A percentile compares a stretch with the other conserved stretches of the same genome.
Conservation (phyloP, 495 filamentous ascomycete genomes). For the Penicillium crystallinum region DNA sequence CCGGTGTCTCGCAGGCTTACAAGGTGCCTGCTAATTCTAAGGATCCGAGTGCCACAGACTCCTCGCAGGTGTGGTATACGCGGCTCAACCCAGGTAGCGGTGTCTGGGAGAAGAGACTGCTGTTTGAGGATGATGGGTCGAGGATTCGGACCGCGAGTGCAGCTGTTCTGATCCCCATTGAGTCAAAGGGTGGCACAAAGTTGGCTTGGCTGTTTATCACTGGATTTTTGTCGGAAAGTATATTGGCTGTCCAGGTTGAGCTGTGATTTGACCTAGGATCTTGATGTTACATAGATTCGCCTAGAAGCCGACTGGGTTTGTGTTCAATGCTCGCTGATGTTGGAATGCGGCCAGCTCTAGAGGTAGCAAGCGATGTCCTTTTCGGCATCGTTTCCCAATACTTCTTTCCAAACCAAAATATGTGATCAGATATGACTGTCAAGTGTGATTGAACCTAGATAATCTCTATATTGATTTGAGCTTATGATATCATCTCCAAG, state of each 20-base stretch:
- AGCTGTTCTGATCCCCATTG: conserved; percentile 49
- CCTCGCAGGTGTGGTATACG: conserved; percentile 46
- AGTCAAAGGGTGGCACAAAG: conserved; percentile 34
- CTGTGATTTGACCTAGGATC: conserved; percentile 35
- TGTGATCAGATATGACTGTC: no score
- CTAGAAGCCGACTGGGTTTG: background rate
- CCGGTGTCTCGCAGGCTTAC: conserved; percentile 41
- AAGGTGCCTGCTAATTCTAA: conserved; percentile 33
- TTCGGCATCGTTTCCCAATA: no score
- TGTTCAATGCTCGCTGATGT: background rate
- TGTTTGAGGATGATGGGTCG: conserved; percentile 57
- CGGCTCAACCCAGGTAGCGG: conserved; percentile 16
- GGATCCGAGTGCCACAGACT: conserved; percentile 35
- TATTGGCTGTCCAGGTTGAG: conserved; percentile 52
- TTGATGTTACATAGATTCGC: no score
- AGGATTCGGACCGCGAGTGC: conserved; percentile 47
- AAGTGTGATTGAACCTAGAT: no score
- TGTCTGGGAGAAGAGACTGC: conserved; percentile 38
- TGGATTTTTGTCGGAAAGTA: conserved; percentile 48
- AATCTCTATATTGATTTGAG: no score
- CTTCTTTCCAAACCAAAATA: no score
- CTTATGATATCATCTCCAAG: no score
- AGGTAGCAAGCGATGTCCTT: no score
- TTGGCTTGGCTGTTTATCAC: conserved; percentile 55
- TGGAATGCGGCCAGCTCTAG: no score